These are phyloP conservation scores for Vitis riparia DNA, from an alignment of 164 flowering plant genomes.

Conservation along the genomic window DNA sequence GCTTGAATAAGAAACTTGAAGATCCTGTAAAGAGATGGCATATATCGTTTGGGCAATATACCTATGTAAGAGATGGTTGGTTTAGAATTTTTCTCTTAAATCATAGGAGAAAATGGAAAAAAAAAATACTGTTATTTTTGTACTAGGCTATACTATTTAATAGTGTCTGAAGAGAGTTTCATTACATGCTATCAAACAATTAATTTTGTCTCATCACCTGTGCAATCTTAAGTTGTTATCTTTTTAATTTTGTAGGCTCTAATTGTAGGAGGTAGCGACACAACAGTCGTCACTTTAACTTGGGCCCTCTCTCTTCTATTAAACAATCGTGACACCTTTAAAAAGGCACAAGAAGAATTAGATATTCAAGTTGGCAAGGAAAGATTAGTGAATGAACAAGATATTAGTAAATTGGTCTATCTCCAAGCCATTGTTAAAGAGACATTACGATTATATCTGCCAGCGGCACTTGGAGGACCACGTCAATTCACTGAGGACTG, in stretches of 20 bases:
- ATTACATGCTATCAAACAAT: no score
- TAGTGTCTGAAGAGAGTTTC: no score
- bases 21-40: no score
- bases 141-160: no score
- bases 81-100: no score
- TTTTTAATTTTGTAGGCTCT: constrained; percentile 8
- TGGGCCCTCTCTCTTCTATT: constrained; percentile 30
- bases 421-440: constrained; percentile 49
- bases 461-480: constrained; percentile 18
- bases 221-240: no score
- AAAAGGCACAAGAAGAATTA: constrained; percentile 34
- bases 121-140: no score
- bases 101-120: no score
- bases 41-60: no score
- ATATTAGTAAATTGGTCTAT: constrained; percentile 29
- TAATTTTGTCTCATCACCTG: no score
- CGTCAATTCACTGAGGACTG: constrained; percentile 32
- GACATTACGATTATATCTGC: constrained; percentile 33
- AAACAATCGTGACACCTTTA: constrained; percentile 21
- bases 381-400: constrained; percentile 33
- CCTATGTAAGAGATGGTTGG: no score
- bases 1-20: no score
- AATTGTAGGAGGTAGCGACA: constrained; percentile 26
- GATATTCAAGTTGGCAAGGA: constrained; percentile 27
- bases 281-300: constrained; percentile 25